These are phyloP conservation scores for Chrysoporthe deuterocubensis DNA, from an alignment of 2,329 filamentous ascomycete genomes.

Conservation along the genomic window DNA sequence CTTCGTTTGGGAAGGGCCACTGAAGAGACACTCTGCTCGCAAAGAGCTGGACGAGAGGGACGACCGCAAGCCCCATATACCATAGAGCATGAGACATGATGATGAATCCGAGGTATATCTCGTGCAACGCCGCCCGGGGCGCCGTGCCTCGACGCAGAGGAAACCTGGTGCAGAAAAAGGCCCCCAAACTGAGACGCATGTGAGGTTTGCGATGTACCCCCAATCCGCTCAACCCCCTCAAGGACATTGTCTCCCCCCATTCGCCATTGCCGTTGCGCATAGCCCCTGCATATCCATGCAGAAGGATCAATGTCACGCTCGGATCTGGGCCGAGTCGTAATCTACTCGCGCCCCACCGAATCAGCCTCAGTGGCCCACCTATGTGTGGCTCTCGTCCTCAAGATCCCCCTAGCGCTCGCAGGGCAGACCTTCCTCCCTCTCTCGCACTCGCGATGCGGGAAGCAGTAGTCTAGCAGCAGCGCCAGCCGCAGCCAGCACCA, in stretches of 20 bases:
- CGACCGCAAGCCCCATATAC: constrained; percentile 1
- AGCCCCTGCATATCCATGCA: background rate
- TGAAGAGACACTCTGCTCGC: background rate
- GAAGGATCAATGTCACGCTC: background rate
- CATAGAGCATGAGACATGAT: constrained; percentile 17
- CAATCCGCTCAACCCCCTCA: too few species aligned
- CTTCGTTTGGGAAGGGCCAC: background rate
- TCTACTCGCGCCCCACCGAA: background rate
- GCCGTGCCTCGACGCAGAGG: too few species aligned
- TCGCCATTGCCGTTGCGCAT: background rate
- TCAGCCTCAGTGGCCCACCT: background rate
- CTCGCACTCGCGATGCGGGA: background rate
- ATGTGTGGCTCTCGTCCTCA: background rate
- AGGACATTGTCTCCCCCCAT: background rate
- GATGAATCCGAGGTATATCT: background rate
- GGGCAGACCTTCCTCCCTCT: background rate
- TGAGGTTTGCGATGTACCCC: too few species aligned
- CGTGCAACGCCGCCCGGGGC: too few species aligned
- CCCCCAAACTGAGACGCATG: too few species aligned
- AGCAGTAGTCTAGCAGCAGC: background rate
- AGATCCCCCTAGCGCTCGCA: background rate
- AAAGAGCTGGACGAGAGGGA: background rate
- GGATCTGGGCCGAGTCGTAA: background rate
- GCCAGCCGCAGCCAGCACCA: background rate
- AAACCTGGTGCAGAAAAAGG: too few species aligned